These are phyloP conservation scores for Lachnellula cervina DNA, from an alignment of 2,329 filamentous ascomycete genomes.

Conservation along the genomic window DNA sequence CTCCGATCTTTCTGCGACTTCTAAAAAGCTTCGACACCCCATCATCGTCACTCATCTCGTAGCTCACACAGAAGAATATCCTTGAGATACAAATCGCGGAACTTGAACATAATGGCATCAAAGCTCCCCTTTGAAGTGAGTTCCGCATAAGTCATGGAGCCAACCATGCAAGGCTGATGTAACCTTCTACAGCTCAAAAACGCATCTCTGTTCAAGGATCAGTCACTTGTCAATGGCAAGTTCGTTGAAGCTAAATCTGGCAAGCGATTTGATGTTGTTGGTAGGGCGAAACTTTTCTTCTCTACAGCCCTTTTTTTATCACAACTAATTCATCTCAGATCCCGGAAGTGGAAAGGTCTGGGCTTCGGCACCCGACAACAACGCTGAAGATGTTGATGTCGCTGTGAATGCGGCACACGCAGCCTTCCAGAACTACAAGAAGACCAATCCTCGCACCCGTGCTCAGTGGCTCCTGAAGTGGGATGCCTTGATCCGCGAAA, in stretches of 20 bases:
- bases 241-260: conserved; percentile 53
- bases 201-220: conserved; percentile 47
- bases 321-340: conserved; percentile 34
- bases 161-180: conserved; percentile 1
- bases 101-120: conserved; percentile 5
- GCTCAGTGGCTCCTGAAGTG: conserved; percentile 61
- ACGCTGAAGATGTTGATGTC: conserved; percentile 53
- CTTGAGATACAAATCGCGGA: background rate
- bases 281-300: conserved; percentile 27
- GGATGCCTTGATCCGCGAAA: conserved; percentile 58
- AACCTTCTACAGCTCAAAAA: conserved; percentile 44
- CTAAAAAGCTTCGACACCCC: background rate
- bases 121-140: conserved; percentile 23
- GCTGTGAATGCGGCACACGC: conserved; percentile 54
- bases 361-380: conserved; percentile 39
- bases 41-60: background rate
- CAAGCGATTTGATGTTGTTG: conserved; percentile 52
- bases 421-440: conserved; percentile 57
- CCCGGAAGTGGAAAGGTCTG: conserved; percentile 40
- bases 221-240: conserved; percentile 49
- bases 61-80: background rate
- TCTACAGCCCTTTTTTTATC: background rate
- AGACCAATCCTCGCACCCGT: conserved; percentile 54
- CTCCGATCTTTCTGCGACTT: background rate
- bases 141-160: background rate